Base-by-base conservation (phyloP, 1,139 yeast genomes). In the Saccharomyces pastorianus region DNA sequence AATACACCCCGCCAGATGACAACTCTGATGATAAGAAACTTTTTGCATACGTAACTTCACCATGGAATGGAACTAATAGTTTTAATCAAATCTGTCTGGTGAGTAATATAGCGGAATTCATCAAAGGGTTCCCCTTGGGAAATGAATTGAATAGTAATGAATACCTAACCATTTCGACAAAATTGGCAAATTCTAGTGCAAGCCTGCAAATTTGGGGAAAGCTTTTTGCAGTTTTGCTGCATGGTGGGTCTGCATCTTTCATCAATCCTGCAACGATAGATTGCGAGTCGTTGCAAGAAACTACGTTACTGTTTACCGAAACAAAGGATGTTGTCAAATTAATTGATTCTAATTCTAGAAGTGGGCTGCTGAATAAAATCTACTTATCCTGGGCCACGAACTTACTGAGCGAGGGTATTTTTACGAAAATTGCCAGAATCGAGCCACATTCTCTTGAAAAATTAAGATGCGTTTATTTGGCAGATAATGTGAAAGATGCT, bases 81-180 rank as follows among this genome's bases (percentile, higher is more conserved):
- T 85, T 78, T 64, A 79, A 82, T 17, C 89, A 84, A 57, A 73
- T 80, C 56, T 83, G 82, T 61, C 71, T 86, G 53, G 83, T 84
- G 13, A 80, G 88, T 58, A 75, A 84, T 1, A 71, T 84, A 14
- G 85, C 90, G 0, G 76, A 88, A 0, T 78, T 81, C 49, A 71
- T 85, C 49, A 82, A 80, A 65, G 81, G 81, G 25, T 70, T 84
- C 29, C 88, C 91, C 0, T 55, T 71, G 5, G 71, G 71, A 0
- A 76, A 78, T 50, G 72, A 71, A 25, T 67, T 84, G 59, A 61
- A 61, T 1, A 53, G 63, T 0, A 59, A 66, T 0, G 90, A 85
- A 60, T 66, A 60, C 2, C 49, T 84, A 20, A 61, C 80, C 7
- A 66, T 83, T 23, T 71, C 75, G 1, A 60, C 63, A n/a, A 53